These are phyloP conservation scores for Ploettnerulaceae sp. DNA, from an alignment of 2,329 filamentous ascomycete genomes.

Conservation along the genomic window DNA sequence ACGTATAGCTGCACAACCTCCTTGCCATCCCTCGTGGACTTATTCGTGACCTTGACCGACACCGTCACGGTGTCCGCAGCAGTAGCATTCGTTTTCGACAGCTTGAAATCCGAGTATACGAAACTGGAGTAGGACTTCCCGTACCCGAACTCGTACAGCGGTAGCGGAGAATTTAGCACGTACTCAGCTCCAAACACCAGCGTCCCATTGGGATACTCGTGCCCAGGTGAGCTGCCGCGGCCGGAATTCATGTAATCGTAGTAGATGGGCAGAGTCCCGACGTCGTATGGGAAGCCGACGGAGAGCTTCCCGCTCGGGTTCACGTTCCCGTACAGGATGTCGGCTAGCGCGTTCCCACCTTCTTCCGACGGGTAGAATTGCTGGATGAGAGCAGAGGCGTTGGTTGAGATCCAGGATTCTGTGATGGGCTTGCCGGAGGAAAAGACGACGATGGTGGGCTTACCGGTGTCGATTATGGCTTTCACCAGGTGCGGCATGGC, in stretches of 20 bases:
- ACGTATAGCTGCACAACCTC: conserved; percentile 55
- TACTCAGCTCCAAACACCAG: conserved; percentile 83
- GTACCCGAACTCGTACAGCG: conserved; percentile 81
- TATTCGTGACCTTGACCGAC: conserved; percentile 55
- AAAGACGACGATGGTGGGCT: conserved; percentile 77
- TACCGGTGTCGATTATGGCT: conserved; percentile 62
- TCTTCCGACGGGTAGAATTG: conserved; percentile 78
- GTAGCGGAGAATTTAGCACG: conserved; percentile 72
- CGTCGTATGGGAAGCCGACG: conserved; percentile 62
- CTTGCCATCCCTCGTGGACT: conserved; percentile 45
- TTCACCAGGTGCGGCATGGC: conserved; percentile 63
- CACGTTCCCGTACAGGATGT: conserved; percentile 72
- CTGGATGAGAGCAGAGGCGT: conserved; percentile 61
- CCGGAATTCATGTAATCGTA: conserved; percentile 70
- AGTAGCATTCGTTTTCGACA: conserved; percentile 41
- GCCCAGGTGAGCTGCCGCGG: conserved; percentile 68
- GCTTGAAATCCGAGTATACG: conserved; percentile 44
- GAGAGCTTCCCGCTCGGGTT: conserved; percentile 68
- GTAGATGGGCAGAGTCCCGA: conserved; percentile 63
- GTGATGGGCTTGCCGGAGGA: conserved; percentile 74
- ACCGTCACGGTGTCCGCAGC: conserved; percentile 47
- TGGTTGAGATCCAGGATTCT: conserved; percentile 65
- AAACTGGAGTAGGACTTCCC: conserved; percentile 68
- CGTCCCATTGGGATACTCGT: conserved; percentile 68
- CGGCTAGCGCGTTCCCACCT: conserved; percentile 73